A percentile compares a stretch with the other conserved stretches of the same genome.
Evolutionary conservation across 1,284 basidiomycete genomes (phyloP).

Genomic region (Entoloma clypeatum): DNA sequence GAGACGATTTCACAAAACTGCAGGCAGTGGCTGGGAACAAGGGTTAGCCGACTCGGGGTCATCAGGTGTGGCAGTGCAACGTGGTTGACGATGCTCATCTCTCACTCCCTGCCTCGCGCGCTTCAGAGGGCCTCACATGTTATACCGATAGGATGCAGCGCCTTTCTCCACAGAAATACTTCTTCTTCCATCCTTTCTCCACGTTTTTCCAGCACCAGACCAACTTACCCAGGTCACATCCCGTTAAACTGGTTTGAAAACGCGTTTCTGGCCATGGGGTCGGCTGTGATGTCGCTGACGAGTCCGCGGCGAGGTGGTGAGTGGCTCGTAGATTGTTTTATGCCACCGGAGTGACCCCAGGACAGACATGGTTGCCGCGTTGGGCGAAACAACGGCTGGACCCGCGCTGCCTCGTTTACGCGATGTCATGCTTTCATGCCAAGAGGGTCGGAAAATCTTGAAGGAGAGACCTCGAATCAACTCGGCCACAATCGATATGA

Average conservation of each 20-base stretch:
- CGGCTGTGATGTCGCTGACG: constrained; percentile 78
- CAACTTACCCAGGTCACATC: constrained; percentile 75
- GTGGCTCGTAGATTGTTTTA: constrained; percentile 26
- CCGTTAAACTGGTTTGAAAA: constrained; percentile 81
- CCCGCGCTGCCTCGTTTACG: constrained; percentile 78
- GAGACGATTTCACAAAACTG: too few species aligned
- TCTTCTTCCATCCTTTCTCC: too few species aligned
- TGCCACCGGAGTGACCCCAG: constrained; percentile 3
- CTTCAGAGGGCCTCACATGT: too few species aligned
- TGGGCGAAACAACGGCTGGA: constrained; percentile 88
- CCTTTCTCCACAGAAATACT: too few species aligned
- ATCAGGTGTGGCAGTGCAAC: too few species aligned
- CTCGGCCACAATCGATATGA: constrained; percentile 74
- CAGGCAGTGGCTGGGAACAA: too few species aligned
- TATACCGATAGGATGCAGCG: too few species aligned
- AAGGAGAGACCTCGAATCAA: constrained; percentile 83
- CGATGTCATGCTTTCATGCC: constrained; percentile 73
- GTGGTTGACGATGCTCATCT: too few species aligned
- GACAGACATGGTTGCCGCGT: constrained; percentile 88
- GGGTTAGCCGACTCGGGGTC: too few species aligned
- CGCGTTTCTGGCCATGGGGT: constrained; percentile 82
- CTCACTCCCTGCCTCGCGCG: too few species aligned
- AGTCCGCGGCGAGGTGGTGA: constrained; percentile 85
- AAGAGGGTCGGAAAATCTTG: constrained; percentile 79
- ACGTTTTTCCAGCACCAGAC: constrained; percentile 39